Base-by-base conservation (phyloP, 306 rosid genomes). In the Quercus aquifolioides region DNA sequence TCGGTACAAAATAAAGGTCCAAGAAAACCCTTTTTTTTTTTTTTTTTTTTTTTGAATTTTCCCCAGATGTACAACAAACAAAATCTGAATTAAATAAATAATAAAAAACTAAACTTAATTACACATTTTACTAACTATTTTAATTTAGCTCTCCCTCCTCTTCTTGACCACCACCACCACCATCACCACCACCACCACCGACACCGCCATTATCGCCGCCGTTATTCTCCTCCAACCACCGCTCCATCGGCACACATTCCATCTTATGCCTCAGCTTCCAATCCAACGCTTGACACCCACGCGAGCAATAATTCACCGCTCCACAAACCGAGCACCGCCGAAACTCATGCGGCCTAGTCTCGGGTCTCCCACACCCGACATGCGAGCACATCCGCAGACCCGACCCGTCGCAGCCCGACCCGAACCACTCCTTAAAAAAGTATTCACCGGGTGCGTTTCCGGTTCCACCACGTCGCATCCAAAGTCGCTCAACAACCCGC, bases 291-390 rank as follows among this genome's bases (percentile, higher is more conserved):
- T 94, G 98, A 60, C 98, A 94, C 2, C 89, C 94, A 9, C 98
- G 93, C 6, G 98, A 94, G 70, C 98, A 94, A 69, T 94, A 94
- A 6, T 91, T 92, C 19, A 84, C 98, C 76, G 75, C 85, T 0
- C 98, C 94, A 17, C 99, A 94, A 19, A 91, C 94, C 0, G 99
- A 91, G 76, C 99, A 94, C 71, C 95, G 76, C 5, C 99, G 92
- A 58, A 90, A 94, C 86, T 94, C 99, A 52, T 92, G 92, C 15
- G 93, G 85, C 74, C 97, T 84, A 6, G 94, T 90, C 85, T 94
- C 97, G 13, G 92, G 94, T 4, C 97, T 74, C 0, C 99, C 99
- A 5, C 99, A 94, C 0, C 94, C 95, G 28, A 74, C 78, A 78
- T 91, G 91, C 0, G 91, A 79, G 54, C 99, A 94, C 4, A 94